Percentiles rank a stretch among this genome's conserved stretches.
These are phyloP conservation scores for Marsdenia floribunda DNA, from an alignment of 257 asterid species.

Conservation along the genomic window DNA sequence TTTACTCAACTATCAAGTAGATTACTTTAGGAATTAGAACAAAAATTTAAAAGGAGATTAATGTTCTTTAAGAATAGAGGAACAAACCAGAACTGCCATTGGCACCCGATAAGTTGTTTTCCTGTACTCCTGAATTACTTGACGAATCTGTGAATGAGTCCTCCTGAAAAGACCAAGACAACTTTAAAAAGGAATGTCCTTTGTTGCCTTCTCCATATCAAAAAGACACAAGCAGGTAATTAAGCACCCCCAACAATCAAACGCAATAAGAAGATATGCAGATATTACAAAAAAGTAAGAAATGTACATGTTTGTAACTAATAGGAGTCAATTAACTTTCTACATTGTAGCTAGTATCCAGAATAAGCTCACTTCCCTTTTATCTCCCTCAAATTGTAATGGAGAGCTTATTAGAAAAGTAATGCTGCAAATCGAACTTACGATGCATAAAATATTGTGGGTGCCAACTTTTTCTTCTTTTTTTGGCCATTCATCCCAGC, in stretches of 20 bases:
- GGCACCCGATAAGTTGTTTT: constrained; percentile 77
- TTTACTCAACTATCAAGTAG: too few species aligned
- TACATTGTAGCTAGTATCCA: background rate
- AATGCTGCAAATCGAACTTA: constrained; percentile 30
- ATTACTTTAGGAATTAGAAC: background rate
- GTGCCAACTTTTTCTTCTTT: constrained; percentile 47
- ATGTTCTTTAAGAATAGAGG: constrained; percentile 9
- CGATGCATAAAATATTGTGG: constrained; percentile 79
- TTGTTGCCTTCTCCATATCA: too few species aligned
- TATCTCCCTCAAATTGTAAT: background rate
- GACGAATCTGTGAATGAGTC: constrained; percentile 84
- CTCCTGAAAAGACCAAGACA: constrained; percentile 48
- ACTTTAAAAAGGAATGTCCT: background rate
- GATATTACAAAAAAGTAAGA: background rate
- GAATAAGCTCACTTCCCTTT: background rate
- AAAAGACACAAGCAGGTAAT: background rate
- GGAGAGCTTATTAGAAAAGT: background rate
- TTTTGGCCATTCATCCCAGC: constrained; percentile 35
- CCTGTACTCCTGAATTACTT: constrained; percentile 83
- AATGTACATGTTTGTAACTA: background rate
- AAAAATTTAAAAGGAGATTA: background rate
- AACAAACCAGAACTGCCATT: constrained; percentile 85
- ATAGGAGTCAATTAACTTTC: background rate
- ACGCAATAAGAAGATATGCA: background rate
- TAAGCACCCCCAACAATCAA: background rate